phyloP scores from a whole-genome alignment of 148 eudicot species.

The Dianthus caryophyllus region DNA sequence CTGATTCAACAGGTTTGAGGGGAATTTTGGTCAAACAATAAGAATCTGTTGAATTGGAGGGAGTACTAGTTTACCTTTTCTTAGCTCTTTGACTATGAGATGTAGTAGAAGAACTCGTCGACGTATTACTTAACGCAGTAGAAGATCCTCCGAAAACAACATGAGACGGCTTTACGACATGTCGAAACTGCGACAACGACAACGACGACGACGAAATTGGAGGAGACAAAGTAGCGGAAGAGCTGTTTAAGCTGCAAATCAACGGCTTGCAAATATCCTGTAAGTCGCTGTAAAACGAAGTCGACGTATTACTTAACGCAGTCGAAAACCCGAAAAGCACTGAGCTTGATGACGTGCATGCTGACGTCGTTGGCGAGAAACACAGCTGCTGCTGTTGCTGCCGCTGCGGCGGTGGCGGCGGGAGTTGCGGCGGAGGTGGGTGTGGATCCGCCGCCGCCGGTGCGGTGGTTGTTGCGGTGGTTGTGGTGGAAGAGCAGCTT shows the following conservation, averaged over 20 bases:
- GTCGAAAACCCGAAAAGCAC: conserved; percentile 11
- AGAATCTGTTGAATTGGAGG: no score
- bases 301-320: conserved; percentile 15
- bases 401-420: conserved; percentile 13
- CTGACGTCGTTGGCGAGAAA: conserved; percentile 3
- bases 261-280: conserved; percentile 27
- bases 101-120: background rate
- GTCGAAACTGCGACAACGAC: conserved; percentile 20
- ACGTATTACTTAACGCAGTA: no score
- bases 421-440: conserved; percentile 4
- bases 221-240: conserved; percentile 9
- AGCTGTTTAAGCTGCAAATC: background rate
- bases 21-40: no score
- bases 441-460: background rate
- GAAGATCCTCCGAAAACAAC: conserved; percentile 25
- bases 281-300: conserved; percentile 27
- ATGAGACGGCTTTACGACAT: conserved; percentile 25
- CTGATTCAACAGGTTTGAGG: no score
- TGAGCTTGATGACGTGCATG: conserved; percentile 3
- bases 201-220: conserved; percentile 26
- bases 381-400: background rate
- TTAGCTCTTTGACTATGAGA: conserved; percentile 45
- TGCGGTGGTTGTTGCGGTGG: conserved; percentile 24
- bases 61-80: conserved; percentile 52
- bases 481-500: conserved; percentile 44